These are phyloP conservation scores for Mrakia hoshinonis DNA, from an alignment of 768 basidiomycete species.

Conservation along the genomic window DNA sequence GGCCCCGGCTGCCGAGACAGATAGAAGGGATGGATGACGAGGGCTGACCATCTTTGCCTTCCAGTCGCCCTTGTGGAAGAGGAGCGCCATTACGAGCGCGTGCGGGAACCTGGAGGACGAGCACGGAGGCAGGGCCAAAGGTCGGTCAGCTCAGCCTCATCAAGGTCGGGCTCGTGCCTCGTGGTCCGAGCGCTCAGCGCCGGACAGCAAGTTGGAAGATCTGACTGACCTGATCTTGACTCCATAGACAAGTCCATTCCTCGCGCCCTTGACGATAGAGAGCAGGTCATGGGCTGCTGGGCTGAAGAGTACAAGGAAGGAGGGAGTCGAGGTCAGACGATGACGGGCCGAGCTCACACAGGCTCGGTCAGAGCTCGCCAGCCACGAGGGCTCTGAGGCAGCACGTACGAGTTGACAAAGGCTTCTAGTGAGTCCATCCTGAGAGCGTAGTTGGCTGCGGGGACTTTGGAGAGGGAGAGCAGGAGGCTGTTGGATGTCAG, in stretches of 20 bases:
- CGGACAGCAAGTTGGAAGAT: no score
- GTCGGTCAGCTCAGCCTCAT: neutral
- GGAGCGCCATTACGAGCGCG: slow-evolving; percentile 88
- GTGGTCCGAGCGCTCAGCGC: no score
- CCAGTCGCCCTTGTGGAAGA: slow-evolving; percentile 86
- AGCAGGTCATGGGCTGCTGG: slow-evolving; percentile 83
- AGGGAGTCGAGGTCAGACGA: neutral
- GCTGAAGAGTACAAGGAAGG: slow-evolving; percentile 32
- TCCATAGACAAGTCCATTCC: slow-evolving; percentile 38
- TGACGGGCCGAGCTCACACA: neutral
- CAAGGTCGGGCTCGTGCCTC: neutral
- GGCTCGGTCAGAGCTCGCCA: no score
- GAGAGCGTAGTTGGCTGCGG: neutral
- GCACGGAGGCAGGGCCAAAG: neutral
- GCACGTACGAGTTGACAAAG: neutral
- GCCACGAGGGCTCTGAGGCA: neutral
- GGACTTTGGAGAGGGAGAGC: neutral
- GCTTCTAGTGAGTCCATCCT: slow-evolving; percentile 5
- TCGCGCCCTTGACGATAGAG: slow-evolving; percentile 83
- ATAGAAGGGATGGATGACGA: slow-evolving; percentile 5
- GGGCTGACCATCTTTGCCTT: slow-evolving; percentile 40
- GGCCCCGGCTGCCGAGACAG: neutral
- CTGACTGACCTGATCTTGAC: slow-evolving; percentile 59
- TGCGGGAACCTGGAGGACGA: slow-evolving; percentile 67
- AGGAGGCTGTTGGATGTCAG: no score